Evolutionary conservation across 176 grass and related monocot species (phyloP).

Genomic region (Triticum dicoccoides): DNA sequence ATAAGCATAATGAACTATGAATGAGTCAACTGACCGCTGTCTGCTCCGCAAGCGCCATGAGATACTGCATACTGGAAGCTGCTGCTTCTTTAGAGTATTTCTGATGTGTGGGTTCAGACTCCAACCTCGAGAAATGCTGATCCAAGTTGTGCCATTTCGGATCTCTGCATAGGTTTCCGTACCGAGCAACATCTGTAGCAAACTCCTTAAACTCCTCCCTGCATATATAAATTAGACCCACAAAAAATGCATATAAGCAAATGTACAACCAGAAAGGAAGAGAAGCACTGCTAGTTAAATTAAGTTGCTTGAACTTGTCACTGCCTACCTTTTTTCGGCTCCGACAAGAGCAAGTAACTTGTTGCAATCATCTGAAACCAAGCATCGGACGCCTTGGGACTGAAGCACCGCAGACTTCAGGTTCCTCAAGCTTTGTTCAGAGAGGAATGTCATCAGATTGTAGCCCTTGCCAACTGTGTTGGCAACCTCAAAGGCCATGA

Average conservation of each 20-base stretch:
- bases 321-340: constrained; percentile 47
- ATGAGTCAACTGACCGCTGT: constrained; percentile 48
- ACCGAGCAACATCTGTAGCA: constrained; percentile 42
- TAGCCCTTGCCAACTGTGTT: constrained; percentile 65
- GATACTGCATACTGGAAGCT: constrained; percentile 37
- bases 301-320: not conserved
- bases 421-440: constrained; percentile 40
- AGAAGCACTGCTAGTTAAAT: not conserved
- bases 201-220: constrained; percentile 54
- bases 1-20: not conserved
- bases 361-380: constrained; percentile 50
- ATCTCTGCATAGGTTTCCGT: constrained; percentile 56
- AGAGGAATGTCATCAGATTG: constrained; percentile 55
- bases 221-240: constrained; percentile 27
- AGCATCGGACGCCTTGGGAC: constrained; percentile 38
- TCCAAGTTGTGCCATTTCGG: constrained; percentile 62
- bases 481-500: constrained; percentile 70
- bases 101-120: constrained; percentile 26
- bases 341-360: constrained; percentile 47
- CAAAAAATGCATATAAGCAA: constrained; percentile 16
- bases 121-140: constrained; percentile 43
- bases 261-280: not conserved
- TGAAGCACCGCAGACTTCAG: constrained; percentile 46
- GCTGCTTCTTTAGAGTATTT: constrained; percentile 34
- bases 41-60: constrained; percentile 34